Base-by-base conservation (phyloP, 148 eudicot species). In the Linanthus parryae region DNA sequence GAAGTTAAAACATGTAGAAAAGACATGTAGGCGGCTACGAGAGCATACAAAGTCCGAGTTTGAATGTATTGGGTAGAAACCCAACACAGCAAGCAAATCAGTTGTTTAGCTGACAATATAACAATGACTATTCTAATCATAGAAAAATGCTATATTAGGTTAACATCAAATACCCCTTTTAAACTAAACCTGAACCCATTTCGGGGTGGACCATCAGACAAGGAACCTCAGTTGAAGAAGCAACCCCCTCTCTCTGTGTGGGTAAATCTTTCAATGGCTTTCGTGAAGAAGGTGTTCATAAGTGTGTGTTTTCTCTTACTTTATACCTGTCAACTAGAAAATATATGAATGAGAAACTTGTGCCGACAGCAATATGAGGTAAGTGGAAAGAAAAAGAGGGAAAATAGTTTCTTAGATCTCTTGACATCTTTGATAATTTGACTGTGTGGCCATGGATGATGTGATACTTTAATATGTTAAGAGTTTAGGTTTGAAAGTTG, bases 71-170 rank as follows among this genome's bases (percentile, higher is more conserved):
- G 64, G 78, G 71, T 76, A 64, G 79, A 80, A 73, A 76, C 68
- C 82, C 69, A 76, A 57, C 13, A 2, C 30, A 55, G 52, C 67
- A 80, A 80, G 86, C 79, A 73, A 80, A 52, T 50, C 61, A 76
- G 76, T 73, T 70, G 76, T 76, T 80, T 70, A 70, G 64, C 82
- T 55, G 82, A 64, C 73, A 52, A 54, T 57, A 50, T 19, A 43
- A 59, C 62, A 40, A 71, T 64, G n/a, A 55, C 21, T 59, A 29
- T 26, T 29, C 17, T 48, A 36, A 19, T 52, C 35, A 23, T 56
- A 44, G 17, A 30, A 11, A 36, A 49, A 19, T 0, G 24, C 15
- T 2, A 13, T 48, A 22, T 58, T 27, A 2, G 45, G 2, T 39
- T 75, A 64, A 69, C 81, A 71, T 65, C 70, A 73, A 13, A 13